Evolutionary conservation across 495 filamentous ascomycete species (phyloP), one percentile per base, ranked within the genome.

Genomic region (Neurospora africana): DNA sequence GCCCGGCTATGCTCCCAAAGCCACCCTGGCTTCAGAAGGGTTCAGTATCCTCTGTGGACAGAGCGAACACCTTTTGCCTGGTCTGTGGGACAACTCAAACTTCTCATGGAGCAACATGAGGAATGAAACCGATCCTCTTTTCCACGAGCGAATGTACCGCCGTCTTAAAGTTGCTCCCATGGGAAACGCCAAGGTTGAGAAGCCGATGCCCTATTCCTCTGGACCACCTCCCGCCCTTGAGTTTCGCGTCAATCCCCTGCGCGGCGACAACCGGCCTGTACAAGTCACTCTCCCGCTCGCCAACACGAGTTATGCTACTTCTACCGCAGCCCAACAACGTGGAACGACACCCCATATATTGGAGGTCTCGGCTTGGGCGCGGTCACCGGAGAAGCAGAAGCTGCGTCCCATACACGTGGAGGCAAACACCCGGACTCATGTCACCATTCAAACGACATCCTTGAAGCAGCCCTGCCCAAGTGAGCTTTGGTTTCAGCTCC

Each of bases 201-300:
- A 73, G 58, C 75, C 72, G 41, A 72, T 76, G 53, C 53, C 53
- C 23, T 65, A 33, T 65, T 65, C 53, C 15, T 65, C 53, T 19
- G 44, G 33, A 72, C 53, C 27, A 5, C 44, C 71, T 74, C 37
- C 68, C 70, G 39, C 30, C 44, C 74, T 77, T 11, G 70, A 73
- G 5, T 74, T 79, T 68, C 73, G 37, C 4, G 15, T 71, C 21
- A 69, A 74, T 2, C 53, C 53, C 13, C 2, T 71, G 11, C n/a
- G 36, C 17, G 23, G n/a, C 8, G 70, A 76, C 41, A 69, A 61
- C 0, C 71, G 76, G 38, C 68, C 71, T 21, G 72, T 83, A 15
- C 73, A 78, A 10, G 77, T 85, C 43, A 85, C 83, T 3, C 58
- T 93, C 23, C 92, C 91, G 9, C 84, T 94, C 35, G 90, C 92